phyloP scores from a whole-genome alignment of 1,284 basidiomycete species.

The Retiboletus flavoniger region DNA sequence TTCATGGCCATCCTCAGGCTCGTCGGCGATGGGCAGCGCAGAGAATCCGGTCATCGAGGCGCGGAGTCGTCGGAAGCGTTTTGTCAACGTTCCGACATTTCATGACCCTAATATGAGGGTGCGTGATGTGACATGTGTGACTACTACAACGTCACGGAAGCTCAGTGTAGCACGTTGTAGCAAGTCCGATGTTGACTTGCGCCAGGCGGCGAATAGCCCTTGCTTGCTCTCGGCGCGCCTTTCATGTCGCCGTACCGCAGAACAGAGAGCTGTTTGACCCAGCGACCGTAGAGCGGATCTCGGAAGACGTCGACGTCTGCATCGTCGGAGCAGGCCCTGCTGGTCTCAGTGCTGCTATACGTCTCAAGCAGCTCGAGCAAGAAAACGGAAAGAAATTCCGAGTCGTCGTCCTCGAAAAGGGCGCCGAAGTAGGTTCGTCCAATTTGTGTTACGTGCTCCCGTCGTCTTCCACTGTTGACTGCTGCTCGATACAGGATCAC shows the following conservation, averaged over 20 bases:
- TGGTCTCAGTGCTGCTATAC: constrained; percentile 94
- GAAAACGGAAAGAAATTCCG: constrained; percentile 80
- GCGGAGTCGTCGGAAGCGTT: neutral
- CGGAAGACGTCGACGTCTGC: constrained; percentile 93
- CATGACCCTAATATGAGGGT: neutral
- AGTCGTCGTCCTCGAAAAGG: constrained; percentile 96
- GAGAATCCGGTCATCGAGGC: constrained; percentile 48
- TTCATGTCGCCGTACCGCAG: constrained; percentile 34
- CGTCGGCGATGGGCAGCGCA: constrained; percentile 40
- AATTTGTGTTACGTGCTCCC: neutral
- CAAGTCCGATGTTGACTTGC: constrained; percentile 13
- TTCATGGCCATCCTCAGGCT: constrained; percentile 31
- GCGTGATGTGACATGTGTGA: neutral
- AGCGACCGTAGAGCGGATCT: constrained; percentile 64
- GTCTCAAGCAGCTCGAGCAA: constrained; percentile 89
- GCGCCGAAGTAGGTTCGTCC: constrained; percentile 81
- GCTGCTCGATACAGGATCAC: constrained; percentile 64
- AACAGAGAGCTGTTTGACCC: constrained; percentile 48
- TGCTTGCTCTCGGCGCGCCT: constrained; percentile 12
- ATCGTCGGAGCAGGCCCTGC: constrained; percentile 97
- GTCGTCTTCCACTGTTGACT: neutral
- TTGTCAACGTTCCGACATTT: neutral
- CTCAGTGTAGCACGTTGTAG: too few relatives aligned
- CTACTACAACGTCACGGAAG: neutral
- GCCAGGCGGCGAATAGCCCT: constrained; percentile 2